phyloP scores from a whole-genome alignment of 768 basidiomycete genomes.

The Roridomyces roridus region DNA sequence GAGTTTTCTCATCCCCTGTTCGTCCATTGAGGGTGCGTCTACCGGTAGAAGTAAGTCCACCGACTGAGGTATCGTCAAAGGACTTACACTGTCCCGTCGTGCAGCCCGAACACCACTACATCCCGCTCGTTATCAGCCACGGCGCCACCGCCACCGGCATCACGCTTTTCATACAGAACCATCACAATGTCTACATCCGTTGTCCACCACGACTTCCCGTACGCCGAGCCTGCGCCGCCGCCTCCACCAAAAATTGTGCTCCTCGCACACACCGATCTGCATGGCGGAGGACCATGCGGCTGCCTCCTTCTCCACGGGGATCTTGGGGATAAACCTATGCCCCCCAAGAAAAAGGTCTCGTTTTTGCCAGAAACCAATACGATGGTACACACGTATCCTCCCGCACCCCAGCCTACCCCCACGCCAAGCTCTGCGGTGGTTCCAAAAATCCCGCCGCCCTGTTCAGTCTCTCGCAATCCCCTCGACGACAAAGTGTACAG shows the following conservation, averaged over 20 bases:
- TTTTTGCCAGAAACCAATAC: conserved; percentile 8
- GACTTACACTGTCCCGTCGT: conserved; percentile 3
- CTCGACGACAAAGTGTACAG: no score
- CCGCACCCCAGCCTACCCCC: no score
- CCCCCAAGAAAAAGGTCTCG: conserved; percentile 2
- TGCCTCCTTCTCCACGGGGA: conserved; percentile 17
- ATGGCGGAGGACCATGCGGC: background rate
- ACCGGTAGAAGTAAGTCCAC: background rate
- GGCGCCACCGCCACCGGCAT: no score
- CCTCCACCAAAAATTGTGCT: conserved; percentile 12
- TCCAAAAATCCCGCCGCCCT: no score
- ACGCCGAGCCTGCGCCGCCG: background rate
- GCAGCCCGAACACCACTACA: background rate
- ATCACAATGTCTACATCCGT: no score
- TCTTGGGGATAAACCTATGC: background rate
- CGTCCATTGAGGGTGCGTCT: no score
- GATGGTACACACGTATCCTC: background rate
- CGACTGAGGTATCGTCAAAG: background rate
- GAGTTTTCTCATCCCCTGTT: no score
- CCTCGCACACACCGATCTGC: conserved; percentile 15
- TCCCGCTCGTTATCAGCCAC: background rate
- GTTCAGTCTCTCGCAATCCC: no score
- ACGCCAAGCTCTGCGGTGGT: no score
- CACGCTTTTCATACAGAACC: no score
- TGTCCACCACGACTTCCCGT: no score